These are phyloP conservation scores for Dothideomycetes sp. DNA, from an alignment of 2,329 filamentous ascomycete genomes.

Conservation along the genomic window DNA sequence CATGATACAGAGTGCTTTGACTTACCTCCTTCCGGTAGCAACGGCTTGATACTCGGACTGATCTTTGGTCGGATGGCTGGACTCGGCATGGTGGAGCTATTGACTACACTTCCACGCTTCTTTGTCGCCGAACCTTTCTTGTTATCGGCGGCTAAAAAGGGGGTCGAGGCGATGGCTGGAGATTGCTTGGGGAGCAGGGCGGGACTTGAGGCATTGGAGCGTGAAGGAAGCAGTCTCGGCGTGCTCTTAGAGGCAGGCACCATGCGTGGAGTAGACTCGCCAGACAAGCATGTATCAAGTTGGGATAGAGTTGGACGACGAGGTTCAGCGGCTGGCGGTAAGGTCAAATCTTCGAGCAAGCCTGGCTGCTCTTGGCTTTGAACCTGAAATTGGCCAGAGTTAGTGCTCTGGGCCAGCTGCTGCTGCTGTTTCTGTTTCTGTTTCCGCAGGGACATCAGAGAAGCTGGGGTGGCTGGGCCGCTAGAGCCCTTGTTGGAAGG, in stretches of 20 bases:
- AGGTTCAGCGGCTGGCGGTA: conserved; percentile 63
- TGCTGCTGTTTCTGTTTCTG: conserved; percentile 11
- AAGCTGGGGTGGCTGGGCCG: conserved; percentile 74
- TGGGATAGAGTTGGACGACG: conserved; percentile 17
- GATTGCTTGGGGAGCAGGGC: conserved; percentile 45
- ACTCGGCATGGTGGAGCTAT: conserved; percentile 64
- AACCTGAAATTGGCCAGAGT: conserved; percentile 10
- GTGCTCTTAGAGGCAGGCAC: conserved; percentile 52
- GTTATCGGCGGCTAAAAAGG: conserved; percentile 40
- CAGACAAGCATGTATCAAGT: conserved; percentile 32
- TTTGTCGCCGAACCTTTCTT: conserved; percentile 34
- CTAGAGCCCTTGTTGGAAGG: background rate
- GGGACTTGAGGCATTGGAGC: conserved; percentile 43
- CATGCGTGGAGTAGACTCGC: conserved; percentile 48
- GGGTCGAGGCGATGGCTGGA: conserved; percentile 33
- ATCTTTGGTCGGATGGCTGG: conserved; percentile 82
- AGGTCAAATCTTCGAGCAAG: conserved; percentile 51
- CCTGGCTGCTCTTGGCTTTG: conserved; percentile 20
- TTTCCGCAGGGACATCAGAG: conserved; percentile 57
- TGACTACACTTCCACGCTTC: conserved; percentile 54
- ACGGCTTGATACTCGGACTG: conserved; percentile 86
- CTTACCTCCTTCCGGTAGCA: conserved; percentile 63
- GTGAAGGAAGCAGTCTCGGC: conserved; percentile 43
- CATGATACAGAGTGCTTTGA: conserved; percentile 14
- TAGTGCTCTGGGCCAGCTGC: conserved; percentile 2